Evolutionary conservation across 129 eudicot species (phyloP).

Genomic region (Lonicera japonica): DNA sequence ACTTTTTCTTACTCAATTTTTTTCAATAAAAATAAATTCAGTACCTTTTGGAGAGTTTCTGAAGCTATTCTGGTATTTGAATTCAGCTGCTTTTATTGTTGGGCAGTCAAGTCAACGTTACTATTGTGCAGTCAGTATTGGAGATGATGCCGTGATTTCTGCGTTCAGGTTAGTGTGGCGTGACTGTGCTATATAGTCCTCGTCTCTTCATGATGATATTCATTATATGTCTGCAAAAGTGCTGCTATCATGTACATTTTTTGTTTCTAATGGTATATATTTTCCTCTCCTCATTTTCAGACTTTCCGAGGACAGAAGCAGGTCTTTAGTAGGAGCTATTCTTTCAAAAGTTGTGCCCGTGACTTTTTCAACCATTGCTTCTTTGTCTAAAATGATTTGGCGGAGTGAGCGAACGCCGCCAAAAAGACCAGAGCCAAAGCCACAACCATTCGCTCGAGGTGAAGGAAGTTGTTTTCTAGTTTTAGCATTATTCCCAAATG

Average conservation of each 20-base stretch:
- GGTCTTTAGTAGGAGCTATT: constrained; percentile 92
- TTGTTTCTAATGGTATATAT: not conserved
- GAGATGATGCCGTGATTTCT: constrained; percentile 93
- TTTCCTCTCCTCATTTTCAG: constrained; percentile 20
- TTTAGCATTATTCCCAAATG: not conserved
- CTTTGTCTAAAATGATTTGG: constrained; percentile 85
- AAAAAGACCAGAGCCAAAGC: constrained; percentile 70
- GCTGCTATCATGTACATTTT: not conserved
- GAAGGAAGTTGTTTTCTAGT: constrained; percentile 1
- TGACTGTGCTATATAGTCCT: not conserved
- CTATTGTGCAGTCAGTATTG: constrained; percentile 77
- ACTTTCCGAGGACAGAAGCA: constrained; percentile 81
- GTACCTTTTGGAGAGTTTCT: constrained; percentile 38
- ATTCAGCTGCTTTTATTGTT: constrained; percentile 98
- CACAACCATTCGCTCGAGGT: constrained; percentile 96
- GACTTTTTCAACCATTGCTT: constrained; percentile 82
- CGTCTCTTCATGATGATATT: not conserved
- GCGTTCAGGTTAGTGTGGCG: constrained; percentile 76
- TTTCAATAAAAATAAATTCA: not conserved
- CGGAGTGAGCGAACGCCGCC: constrained; percentile 42
- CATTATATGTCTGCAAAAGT: not conserved
- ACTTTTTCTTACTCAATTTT: not conserved
- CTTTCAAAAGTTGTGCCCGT: constrained; percentile 94
- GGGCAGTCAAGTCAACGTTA: constrained; percentile 98
- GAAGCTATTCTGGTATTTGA: constrained; percentile 77